These are phyloP conservation scores for Phytophthora pseudosyringae DNA, from an alignment of 352 stramenopile genomes.

Conservation along the genomic window DNA sequence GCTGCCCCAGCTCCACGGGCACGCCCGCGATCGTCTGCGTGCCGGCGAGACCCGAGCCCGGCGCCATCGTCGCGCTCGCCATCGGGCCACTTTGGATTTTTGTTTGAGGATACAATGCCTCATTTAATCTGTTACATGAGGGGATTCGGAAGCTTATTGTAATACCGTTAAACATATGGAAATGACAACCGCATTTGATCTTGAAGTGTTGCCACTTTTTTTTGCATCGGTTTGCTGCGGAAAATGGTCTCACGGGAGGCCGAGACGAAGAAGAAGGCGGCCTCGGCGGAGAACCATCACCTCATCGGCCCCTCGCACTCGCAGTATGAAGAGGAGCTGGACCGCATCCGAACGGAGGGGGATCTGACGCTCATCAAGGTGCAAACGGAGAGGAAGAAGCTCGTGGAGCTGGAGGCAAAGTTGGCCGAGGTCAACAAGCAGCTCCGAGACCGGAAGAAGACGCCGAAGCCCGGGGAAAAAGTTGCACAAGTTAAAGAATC, in stretches of 20 bases:
- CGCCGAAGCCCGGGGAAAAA: slow-evolving; percentile 30
- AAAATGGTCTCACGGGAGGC: slow-evolving; percentile 9
- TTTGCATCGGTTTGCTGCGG: not conserved
- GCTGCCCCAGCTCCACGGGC: slow-evolving; percentile 68
- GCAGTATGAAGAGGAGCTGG: slow-evolving; percentile 81
- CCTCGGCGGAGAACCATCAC: slow-evolving; percentile 5
- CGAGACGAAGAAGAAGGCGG: slow-evolving; percentile 17
- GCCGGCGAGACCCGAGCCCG: slow-evolving; percentile 5
- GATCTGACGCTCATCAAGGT: slow-evolving; percentile 68
- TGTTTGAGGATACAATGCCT: too few species aligned
- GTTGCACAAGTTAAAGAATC: not conserved
- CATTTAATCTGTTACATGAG: not conserved
- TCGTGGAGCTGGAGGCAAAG: slow-evolving; percentile 79
- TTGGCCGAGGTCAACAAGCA: slow-evolving; percentile 87
- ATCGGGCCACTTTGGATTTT: not conserved
- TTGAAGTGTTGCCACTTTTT: not conserved
- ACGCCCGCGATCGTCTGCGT: slow-evolving; percentile 53
- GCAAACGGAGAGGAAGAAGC: slow-evolving; percentile 91
- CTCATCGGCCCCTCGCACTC: slow-evolving; percentile 20
- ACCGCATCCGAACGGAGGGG: slow-evolving; percentile 83
- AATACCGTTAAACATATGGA: not conserved
- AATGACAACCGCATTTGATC: not conserved
- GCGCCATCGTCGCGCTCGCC: slow-evolving; percentile 4
- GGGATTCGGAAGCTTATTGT: not conserved
- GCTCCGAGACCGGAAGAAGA: slow-evolving; percentile 89